These are phyloP conservation scores for Trypanosoma grayi DNA, from an alignment of 208 protist genomes.

Conservation along the genomic window DNA sequence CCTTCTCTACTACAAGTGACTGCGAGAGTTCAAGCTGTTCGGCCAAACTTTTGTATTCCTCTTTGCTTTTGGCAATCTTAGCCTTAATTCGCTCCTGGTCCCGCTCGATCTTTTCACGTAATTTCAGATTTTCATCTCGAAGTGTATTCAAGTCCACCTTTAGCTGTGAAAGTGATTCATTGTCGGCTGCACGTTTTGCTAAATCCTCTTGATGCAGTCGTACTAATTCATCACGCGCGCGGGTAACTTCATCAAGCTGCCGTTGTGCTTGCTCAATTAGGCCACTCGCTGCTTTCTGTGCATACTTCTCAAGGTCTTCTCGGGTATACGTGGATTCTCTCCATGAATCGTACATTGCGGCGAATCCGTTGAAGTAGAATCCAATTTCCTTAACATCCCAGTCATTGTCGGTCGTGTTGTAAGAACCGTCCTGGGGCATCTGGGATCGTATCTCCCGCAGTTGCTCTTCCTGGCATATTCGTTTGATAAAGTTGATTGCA, in stretches of 20 bases:
- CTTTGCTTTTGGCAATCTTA: slow-evolving; percentile 78
- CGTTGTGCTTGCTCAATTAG: slow-evolving; percentile 69
- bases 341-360: slow-evolving; percentile 72
- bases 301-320: slow-evolving; percentile 89
- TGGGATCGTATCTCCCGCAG: slow-evolving; percentile 48
- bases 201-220: slow-evolving; percentile 73
- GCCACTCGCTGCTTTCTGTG: slow-evolving; percentile 51
- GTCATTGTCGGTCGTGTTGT: slow-evolving; percentile 56
- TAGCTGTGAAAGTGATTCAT: slow-evolving; percentile 68
- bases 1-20: slow-evolving; percentile 52
- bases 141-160: slow-evolving; percentile 75
- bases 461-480: slow-evolving; percentile 76
- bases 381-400: slow-evolving; percentile 89
- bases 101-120: slow-evolving; percentile 89
- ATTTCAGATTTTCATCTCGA: slow-evolving; percentile 79
- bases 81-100: slow-evolving; percentile 91
- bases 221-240: slow-evolving; percentile 59
- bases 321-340: slow-evolving; percentile 75
- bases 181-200: slow-evolving; percentile 57
- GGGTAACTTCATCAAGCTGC: slow-evolving; percentile 65
- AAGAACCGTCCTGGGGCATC: slow-evolving; percentile 68
- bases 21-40: slow-evolving; percentile 70
- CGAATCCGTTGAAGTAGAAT: slow-evolving; percentile 75
- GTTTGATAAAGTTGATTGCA: slow-evolving; percentile 86
- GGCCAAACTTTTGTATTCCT: slow-evolving; percentile 69